A percentile compares a stretch with the other conserved stretches of the same genome.
These are phyloP conservation scores for Boletales sp. DNA, from an alignment of 768 basidiomycete genomes.

Conservation along the genomic window DNA sequence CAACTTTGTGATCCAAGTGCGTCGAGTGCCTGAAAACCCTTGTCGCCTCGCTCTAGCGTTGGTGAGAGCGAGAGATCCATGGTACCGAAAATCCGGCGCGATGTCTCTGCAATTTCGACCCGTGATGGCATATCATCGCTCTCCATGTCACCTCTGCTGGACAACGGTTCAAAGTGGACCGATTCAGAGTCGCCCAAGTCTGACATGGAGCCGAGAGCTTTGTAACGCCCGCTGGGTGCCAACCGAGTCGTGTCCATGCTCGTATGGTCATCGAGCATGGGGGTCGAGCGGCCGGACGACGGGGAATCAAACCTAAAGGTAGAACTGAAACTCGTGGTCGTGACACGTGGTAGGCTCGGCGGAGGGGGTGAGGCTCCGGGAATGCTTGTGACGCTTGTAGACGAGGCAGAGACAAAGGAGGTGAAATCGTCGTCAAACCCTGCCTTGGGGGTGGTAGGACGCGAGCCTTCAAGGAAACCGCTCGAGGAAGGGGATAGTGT, in stretches of 20 bases:
- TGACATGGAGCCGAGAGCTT: constrained; percentile 55
- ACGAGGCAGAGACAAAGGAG: constrained; percentile 64
- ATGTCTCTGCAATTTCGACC: constrained; percentile 47
- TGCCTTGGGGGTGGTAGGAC: constrained; percentile 31
- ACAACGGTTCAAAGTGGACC: constrained; percentile 12
- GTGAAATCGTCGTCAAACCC: constrained; percentile 81
- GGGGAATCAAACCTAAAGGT: constrained; percentile 25
- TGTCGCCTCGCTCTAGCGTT: constrained; percentile 8
- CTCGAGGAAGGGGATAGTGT: constrained; percentile 23
- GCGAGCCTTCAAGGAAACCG: constrained; percentile 17
- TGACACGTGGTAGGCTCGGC: constrained; percentile 3
- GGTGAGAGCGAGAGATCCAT: constrained; percentile 16
- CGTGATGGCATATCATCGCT: constrained; percentile 42
- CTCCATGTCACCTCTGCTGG: constrained; percentile 1
- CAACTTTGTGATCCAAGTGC: constrained; percentile 25
- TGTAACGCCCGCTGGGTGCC: constrained; percentile 36
- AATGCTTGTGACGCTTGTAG: constrained; percentile 11
- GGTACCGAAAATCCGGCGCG: constrained; percentile 48
- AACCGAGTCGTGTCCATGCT: constrained; percentile 15
- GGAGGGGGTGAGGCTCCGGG: background rate
- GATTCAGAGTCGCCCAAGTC: constrained; percentile 46
- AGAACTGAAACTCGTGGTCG: constrained; percentile 22
- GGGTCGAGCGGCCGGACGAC: constrained; percentile 25
- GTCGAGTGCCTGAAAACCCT: background rate
- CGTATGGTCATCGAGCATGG: constrained; percentile 17